phyloP scores from a whole-genome alignment of 345 rosid genomes.

The Rhizophora apiculata region DNA sequence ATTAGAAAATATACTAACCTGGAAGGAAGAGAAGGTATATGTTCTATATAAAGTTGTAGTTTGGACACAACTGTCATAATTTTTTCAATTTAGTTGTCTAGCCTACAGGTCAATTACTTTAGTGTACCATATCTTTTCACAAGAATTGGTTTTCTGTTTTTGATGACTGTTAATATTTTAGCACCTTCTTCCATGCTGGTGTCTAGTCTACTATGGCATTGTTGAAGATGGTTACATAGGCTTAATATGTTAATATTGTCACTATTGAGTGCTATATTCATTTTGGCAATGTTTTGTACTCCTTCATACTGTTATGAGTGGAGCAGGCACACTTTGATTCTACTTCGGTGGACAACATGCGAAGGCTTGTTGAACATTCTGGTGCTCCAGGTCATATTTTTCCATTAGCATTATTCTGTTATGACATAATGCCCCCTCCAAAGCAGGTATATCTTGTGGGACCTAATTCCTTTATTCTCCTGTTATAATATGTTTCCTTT shows the following conservation, averaged over 20 bases:
- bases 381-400: constrained; percentile 78
- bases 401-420: constrained; percentile 75
- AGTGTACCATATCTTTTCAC: too few relatives aligned
- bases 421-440: constrained; percentile 98
- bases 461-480: constrained; percentile 7
- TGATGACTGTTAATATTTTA: too few relatives aligned
- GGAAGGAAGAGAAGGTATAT: too few relatives aligned
- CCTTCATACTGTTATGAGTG: constrained; percentile 35
- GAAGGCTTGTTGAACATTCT: constrained; percentile 80
- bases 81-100: too few relatives aligned
- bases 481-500: constrained; percentile 7
- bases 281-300: constrained; percentile 17
- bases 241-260: not conserved
- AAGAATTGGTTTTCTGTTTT: too few relatives aligned
- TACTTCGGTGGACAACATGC: constrained; percentile 91
- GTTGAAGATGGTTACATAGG: not conserved
- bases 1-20: too few relatives aligned
- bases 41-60: too few relatives aligned
- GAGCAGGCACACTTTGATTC: constrained; percentile 88
- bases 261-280: constrained; percentile 5
- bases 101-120: too few relatives aligned
- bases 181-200: too few relatives aligned
- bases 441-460: constrained; percentile 40
- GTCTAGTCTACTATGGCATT: too few relatives aligned
- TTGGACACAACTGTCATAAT: too few relatives aligned